A percentile compares a stretch with the other conserved stretches of the same genome.
Conservation (phyloP, 2,329 filamentous ascomycete genomes). For the Gyromitra esculenta region DNA sequence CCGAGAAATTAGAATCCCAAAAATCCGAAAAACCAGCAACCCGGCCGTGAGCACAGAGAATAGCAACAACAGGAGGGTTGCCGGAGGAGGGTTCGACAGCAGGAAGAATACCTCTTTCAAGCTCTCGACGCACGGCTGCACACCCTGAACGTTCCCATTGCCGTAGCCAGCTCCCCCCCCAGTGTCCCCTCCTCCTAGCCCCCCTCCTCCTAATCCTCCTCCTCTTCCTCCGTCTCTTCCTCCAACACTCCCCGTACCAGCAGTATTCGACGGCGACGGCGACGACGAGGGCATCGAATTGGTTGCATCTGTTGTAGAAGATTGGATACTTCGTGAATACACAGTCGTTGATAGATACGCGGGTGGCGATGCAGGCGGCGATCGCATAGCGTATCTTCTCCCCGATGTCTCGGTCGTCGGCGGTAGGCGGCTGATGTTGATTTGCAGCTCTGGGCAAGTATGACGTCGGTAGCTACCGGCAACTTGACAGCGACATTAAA, state of each 20-base stretch:
- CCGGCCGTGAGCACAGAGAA: conserved; percentile 50
- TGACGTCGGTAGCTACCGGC: conserved; percentile 55
- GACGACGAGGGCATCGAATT: conserved; percentile 46
- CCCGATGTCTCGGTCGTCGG: conserved; percentile 36
- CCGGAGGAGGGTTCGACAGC: conserved; percentile 52
- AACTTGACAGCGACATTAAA: conserved; percentile 52
- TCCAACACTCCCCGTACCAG: conserved; percentile 34
- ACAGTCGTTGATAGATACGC: conserved; percentile 40
- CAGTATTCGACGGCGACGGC: conserved; percentile 41
- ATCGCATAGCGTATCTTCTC: conserved; percentile 50
- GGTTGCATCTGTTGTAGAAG: conserved; percentile 45
- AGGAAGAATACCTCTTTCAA: conserved; percentile 56
- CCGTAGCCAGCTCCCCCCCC: conserved; percentile 42
- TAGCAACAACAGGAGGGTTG: conserved; percentile 52
- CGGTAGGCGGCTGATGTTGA: conserved; percentile 42
- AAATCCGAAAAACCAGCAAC: conserved; percentile 51
- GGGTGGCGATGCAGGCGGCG: conserved; percentile 51
- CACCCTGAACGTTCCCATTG: conserved; percentile 41
- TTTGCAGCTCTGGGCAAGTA: conserved; percentile 47
- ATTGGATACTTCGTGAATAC: conserved; percentile 37
- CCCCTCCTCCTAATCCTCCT: conserved; percentile 6
- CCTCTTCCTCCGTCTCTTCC: conserved; percentile 3
- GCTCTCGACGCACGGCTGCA: conserved; percentile 51
- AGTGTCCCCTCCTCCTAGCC: conserved; percentile 24
- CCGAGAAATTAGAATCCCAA: conserved; percentile 54